Evolutionary conservation across 2,329 filamentous ascomycete genomes (phyloP).

Genomic region (Diaporthe batatas): DNA sequence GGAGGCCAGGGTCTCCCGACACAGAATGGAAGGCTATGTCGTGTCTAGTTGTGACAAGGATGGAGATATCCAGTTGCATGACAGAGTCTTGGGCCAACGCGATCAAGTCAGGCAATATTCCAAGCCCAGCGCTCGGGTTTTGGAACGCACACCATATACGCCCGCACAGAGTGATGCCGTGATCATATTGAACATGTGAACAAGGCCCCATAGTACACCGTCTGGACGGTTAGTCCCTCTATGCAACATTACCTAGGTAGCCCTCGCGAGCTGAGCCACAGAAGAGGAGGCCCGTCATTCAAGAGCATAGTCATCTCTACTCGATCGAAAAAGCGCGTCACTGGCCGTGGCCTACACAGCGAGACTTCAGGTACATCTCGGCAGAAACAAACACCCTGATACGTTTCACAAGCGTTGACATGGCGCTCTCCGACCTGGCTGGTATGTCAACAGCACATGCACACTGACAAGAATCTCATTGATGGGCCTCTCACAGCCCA

Average conservation of each 20-base stretch:
- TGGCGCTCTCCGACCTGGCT: too few species aligned
- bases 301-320: background rate
- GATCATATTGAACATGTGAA: too few species aligned
- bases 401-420: too few species aligned
- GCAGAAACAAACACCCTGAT: background rate
- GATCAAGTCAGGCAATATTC: too few species aligned
- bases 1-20: slow-evolving; percentile 14
- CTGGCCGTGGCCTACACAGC: too few species aligned
- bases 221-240: background rate
- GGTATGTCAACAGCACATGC: background rate
- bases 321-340: background rate
- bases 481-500: background rate
- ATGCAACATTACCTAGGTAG: too few species aligned
- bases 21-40: slow-evolving; percentile 32
- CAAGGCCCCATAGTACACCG: too few species aligned
- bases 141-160: too few species aligned
- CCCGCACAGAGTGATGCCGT: too few species aligned
- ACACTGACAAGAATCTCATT: background rate
- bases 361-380: background rate
- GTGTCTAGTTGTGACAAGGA: background rate
- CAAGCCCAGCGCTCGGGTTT: too few species aligned
- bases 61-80: background rate
- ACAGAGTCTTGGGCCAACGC: too few species aligned
- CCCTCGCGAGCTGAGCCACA: background rate
- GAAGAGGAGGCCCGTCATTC: background rate